phyloP scores from a whole-genome alignment of 441 rosid genomes.

The Pelargonium cotyledonis region DNA sequence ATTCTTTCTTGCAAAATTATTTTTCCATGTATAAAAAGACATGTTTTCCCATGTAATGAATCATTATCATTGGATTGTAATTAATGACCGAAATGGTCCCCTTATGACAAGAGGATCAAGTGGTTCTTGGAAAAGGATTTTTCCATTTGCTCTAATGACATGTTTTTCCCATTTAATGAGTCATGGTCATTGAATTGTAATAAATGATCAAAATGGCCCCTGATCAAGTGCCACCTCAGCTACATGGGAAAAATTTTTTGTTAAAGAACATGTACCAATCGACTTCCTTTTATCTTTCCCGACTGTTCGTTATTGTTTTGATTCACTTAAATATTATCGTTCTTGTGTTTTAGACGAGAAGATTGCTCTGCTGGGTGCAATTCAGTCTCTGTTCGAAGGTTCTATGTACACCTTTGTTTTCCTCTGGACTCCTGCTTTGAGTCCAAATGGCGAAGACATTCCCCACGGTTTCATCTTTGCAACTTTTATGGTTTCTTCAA shows the following conservation, averaged over 20 bases:
- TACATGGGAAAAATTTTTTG: neutral
- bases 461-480: constrained; percentile 98
- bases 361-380: constrained; percentile 92
- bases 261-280: neutral
- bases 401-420: constrained; percentile 98
- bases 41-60: too few relatives aligned
- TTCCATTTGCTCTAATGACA: too few relatives aligned
- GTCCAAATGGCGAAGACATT: constrained; percentile 88
- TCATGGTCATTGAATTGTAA: too few relatives aligned
- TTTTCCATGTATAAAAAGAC: too few relatives aligned
- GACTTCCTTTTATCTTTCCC: neutral
- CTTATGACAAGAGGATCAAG: too few relatives aligned
- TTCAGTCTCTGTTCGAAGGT: constrained; percentile 95
- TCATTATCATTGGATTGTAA: too few relatives aligned
- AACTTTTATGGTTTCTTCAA: constrained; percentile 93
- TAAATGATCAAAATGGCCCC: too few relatives aligned
- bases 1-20: too few relatives aligned
- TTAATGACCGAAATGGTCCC: too few relatives aligned
- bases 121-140: too few relatives aligned
- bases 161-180: too few relatives aligned
- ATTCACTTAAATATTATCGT: constrained; percentile 10
- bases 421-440: constrained; percentile 95
- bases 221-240: too few relatives aligned
- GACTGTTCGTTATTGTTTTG: neutral
- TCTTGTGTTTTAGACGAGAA: constrained; percentile 61